These are phyloP conservation scores for Caulochytrium protostelioides DNA, from an alignment of 371 early-diverging fungal species.

Conservation along the genomic window DNA sequence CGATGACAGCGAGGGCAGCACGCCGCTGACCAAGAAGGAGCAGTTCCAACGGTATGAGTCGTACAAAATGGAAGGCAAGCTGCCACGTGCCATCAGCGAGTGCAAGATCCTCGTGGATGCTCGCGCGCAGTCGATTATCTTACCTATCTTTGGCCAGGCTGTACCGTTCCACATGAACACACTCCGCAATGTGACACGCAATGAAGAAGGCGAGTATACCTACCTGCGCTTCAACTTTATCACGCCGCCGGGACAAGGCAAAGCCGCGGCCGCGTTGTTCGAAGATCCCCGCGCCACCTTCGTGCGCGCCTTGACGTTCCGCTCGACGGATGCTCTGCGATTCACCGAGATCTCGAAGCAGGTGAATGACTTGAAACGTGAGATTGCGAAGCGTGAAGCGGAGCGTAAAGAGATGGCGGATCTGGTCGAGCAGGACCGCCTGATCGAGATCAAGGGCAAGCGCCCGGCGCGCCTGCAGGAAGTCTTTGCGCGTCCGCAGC, in stretches of 20 bases:
- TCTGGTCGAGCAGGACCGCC: conserved; percentile 79
- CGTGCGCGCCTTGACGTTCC: conserved; percentile 72
- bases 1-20: conserved; percentile 33
- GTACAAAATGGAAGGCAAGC: conserved; percentile 65
- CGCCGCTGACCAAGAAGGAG: conserved; percentile 37
- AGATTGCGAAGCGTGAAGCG: conserved; percentile 42
- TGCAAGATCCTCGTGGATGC: conserved; percentile 75
- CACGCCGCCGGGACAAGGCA: conserved; percentile 31
- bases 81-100: conserved; percentile 27
- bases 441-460: conserved; percentile 49
- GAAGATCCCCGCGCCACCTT: conserved; percentile 76
- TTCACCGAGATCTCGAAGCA: conserved; percentile 63
- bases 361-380: conserved; percentile 75
- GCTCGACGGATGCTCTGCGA: conserved; percentile 59
- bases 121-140: conserved; percentile 62
- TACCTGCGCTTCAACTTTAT: conserved; percentile 92
- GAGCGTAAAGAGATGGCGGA: conserved; percentile 87
- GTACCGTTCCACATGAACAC: conserved; percentile 98
- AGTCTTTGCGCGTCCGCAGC: conserved; percentile 66
- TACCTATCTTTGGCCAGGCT: conserved; percentile 91
- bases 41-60: conserved; percentile 73
- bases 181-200: conserved; percentile 85
- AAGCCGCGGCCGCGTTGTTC: conserved; percentile 32
- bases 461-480: conserved; percentile 59
- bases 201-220: conserved; percentile 83